Evolutionary conservation across 176 grass and related monocot species (phyloP), one percentile per base, ranked within the genome.

Genomic region (Paspalum vaginatum): DNA sequence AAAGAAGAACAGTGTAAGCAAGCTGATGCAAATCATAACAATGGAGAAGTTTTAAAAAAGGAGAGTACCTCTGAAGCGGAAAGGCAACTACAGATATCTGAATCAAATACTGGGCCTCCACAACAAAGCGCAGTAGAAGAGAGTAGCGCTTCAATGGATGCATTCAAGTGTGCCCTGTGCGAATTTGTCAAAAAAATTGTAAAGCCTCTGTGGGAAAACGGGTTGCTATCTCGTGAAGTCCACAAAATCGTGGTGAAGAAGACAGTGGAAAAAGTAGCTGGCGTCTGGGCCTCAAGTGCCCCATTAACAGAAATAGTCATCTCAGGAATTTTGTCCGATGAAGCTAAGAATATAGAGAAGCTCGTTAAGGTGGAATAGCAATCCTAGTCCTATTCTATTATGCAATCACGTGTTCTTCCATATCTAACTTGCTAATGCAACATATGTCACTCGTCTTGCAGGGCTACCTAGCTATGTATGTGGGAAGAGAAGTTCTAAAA

Each of bases 161-260:
- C 38, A 50, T 81, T 89, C 78, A 89, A 75, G 83, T 42, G 4
- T 39, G 61, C 77, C 13, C 65, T 85, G 21, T 74, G 40, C 10
- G 87, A 82, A 49, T 89, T 89, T 79, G 54, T 89, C n/a, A 89
- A 72, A 68, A 69, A 72, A 13, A 70, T 77, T 50, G 4, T 89
- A 22, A 89, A 81, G 50, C 83, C 87, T 58, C 42, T 81, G 56
- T 89, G 78, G 83, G 83, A 85, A 44, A 43, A 82, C 2, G 87
- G 83, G 32, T 42, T 85, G 11, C 76, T 89, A 44, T 70, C 70
- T 9, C 72, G 78, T 1, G 78, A 89, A 14, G 72, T 85, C 3
- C 78, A 77, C 72, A 89, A 82, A 44, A n/a, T 85, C 39, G 43
- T 85, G 32, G 83, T 58, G 63, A 89, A 81, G 55, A 89, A 89